Conservation (phyloP, 2,329 filamentous ascomycete genomes). For the Neurospora sp. region DNA sequence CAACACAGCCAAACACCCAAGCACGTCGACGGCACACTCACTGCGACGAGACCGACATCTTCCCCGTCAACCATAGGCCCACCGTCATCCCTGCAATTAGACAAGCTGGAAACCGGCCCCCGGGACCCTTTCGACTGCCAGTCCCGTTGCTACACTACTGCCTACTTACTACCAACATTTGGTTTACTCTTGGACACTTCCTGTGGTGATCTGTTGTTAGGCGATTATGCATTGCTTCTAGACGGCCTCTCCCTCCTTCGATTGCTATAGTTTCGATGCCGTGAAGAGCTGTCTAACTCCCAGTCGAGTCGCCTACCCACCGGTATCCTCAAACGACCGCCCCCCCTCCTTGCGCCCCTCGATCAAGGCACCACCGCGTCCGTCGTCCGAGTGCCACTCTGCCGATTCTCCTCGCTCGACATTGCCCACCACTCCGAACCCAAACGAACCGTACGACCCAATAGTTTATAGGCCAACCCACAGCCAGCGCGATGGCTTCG, state of each 20-base stretch:
- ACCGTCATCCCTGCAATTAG: neutral
- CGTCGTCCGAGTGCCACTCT: neutral
- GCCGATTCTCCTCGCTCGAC: neutral
- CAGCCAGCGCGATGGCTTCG: conserved; percentile 25
- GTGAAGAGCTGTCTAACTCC: neutral
- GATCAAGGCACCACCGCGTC: neutral
- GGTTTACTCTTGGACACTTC: neutral
- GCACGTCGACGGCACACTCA: neutral
- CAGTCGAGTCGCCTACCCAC: neutral
- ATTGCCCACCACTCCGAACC: neutral
- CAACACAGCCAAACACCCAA: neutral
- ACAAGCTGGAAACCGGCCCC: neutral
- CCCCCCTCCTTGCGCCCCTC: neutral
- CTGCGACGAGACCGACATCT: neutral
- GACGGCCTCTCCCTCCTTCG: neutral
- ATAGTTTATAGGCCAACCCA: neutral
- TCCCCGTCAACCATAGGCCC: neutral
- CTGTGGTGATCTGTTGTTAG: neutral
- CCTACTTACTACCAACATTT: neutral
- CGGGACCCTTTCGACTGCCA: neutral
- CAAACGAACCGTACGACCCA: neutral
- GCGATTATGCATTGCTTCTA: neutral
- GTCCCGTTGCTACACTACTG: neutral
- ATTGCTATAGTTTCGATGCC: neutral
- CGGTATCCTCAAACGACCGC: neutral